A percentile compares a stretch with the other conserved stretches of the same genome.
These are phyloP conservation scores for Talaromyces pinophilus DNA, from an alignment of 2,329 filamentous ascomycete genomes.

Conservation along the genomic window DNA sequence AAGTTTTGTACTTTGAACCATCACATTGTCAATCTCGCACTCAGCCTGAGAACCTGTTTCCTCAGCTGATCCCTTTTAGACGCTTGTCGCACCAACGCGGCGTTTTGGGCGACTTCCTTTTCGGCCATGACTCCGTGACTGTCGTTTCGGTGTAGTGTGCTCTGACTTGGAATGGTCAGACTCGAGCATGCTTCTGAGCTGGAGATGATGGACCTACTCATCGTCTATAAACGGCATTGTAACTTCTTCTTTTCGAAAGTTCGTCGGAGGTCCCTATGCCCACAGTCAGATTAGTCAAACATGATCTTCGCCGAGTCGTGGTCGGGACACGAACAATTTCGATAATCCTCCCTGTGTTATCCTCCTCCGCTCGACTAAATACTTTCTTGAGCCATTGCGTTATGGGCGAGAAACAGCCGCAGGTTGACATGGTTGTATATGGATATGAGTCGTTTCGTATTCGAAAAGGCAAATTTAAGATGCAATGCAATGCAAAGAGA, in stretches of 20 bases:
- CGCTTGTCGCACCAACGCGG: conserved; percentile 29
- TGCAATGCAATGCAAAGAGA: neutral
- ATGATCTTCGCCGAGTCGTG: neutral
- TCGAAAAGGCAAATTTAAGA: neutral
- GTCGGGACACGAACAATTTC: conserved; percentile 36
- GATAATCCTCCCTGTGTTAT: conserved; percentile 29
- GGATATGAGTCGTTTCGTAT: neutral
- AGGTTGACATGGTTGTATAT: conserved; percentile 12
- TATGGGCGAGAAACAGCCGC: conserved; percentile 40
- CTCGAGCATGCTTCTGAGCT: conserved; percentile 25
- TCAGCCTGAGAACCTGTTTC: conserved; percentile 1
- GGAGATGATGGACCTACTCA: conserved; percentile 31
- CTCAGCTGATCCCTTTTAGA: conserved; percentile 31
- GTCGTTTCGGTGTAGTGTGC: conserved; percentile 37
- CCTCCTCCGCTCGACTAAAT: conserved; percentile 32
- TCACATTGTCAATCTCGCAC: conserved; percentile 15
- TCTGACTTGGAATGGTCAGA: conserved; percentile 29
- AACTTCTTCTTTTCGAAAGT: conserved; percentile 47
- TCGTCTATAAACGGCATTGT: conserved; percentile 43
- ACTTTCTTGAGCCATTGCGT: conserved; percentile 37
- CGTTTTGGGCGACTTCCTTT: conserved; percentile 33
- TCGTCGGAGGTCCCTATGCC: conserved; percentile 42
- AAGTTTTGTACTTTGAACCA: conserved; percentile 19
- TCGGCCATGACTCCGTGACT: conserved; percentile 34
- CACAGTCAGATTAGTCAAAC: neutral